Evolutionary conservation across 1,284 basidiomycete genomes (phyloP), one percentile per base, ranked within the genome.

Genomic region (Malassezia slooffiae): DNA sequence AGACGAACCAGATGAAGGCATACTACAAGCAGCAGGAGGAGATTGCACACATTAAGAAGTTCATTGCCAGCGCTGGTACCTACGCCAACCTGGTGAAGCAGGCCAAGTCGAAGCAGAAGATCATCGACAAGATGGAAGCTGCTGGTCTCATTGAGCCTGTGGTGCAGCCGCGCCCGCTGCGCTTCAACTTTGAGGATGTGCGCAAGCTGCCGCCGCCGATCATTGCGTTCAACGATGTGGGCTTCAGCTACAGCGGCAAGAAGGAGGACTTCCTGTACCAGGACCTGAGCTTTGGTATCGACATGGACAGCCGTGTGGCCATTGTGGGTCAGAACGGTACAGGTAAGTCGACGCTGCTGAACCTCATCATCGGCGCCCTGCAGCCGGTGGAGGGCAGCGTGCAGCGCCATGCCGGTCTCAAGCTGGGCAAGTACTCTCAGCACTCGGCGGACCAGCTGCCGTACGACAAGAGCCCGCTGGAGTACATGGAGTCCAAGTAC

Each of bases 61-160:
- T 95, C 77, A 96, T 96, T 61, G 88, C 91, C 12, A 90, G 85
- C 31, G 91, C 91, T 32, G 91, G 91, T 80, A 96, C 91, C 34
- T 96, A 96, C 70, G 91, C 91, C 68, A 97, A 96, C 73, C 79
- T 96, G 61, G 91, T 96, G 67, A 87, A 83, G 71, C 91, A 97
- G 74, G 91, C 91, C 63, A 96, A 97, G 76, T 95, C 89, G 37
- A 97, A 97, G 75, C 91, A 96, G 73, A 96, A 97, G 74, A 72
- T 72, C 41, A 93, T 97, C 72, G 91, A 97, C 78, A 97, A 97
- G 80, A 96, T 97, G 91, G 91, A 96, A 76, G 91, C 91, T n/a
- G 91, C 90, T 11, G 91, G 91, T 61, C 77, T 96, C 32, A 77
- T 96, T 64, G 87, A 96, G 74, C 87, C 87, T 72, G 75, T 95